Base-by-base conservation (phyloP, 176 grass and related monocot species). In the Oropetium thomaeum region DNA sequence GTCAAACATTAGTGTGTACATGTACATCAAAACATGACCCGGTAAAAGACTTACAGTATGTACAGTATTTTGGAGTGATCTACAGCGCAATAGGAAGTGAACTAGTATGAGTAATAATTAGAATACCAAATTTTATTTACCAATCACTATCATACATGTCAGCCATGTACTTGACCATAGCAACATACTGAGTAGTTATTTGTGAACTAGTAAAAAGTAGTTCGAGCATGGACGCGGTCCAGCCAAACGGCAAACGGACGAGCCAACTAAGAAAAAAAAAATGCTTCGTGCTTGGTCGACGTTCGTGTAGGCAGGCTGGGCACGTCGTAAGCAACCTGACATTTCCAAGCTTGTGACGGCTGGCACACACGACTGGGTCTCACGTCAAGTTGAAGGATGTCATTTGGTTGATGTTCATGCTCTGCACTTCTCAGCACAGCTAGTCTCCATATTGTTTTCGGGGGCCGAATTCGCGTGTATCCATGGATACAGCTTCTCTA, bases 361-460 rank as follows among this genome's bases (percentile, higher is more conserved):
- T 59, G 66, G 27, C 39, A 70, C 23, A 48, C 58, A 62, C 10
- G 79, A 82, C 73, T 77, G 73, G 73, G 73, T 82, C 79, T 58
- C 79, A 87, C 85, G 85, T 82, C 78, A 58, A 75, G 64, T 26
- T 16, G 0, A 20, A 41, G 3, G 2, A 10, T 20, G 65, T 31
- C 78, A 26, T 77, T 57, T 10, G 68, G 23, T 65, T 26, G 58
- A 71, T 8, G 13, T 7, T 71, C 73, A 42, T 78, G 85, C 59
- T 27, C 38, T 5, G 78, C 78, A 87, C 45, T 55, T 28, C 22
- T 61, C 9, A 23, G 12, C 28, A 57, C 35, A 84, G 32, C 45
- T 64, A 29, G 15, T 37, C 10, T 26, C 27, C 4, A 6, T 30
- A 5, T 32, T 9, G 40, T 79, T 71, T 53, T 52, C 47, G 28